Evolutionary conservation across 1,284 basidiomycete genomes (phyloP).

Genomic region (Austroboletus niveus): DNA sequence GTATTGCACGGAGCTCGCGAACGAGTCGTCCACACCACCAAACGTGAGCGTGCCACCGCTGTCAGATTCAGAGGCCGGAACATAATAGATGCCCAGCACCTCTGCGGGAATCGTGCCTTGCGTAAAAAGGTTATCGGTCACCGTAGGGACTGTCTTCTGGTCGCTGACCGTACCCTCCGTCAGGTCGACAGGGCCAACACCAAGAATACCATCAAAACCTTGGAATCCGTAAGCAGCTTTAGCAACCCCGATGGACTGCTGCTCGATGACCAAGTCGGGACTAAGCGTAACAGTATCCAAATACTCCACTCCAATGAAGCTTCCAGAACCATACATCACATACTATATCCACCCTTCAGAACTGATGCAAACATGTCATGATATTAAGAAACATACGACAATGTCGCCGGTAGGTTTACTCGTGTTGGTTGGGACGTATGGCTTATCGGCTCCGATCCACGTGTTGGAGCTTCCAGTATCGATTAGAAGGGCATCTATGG

Average conservation of each 20-base stretch:
- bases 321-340: conserved; percentile 51
- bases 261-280: conserved; percentile 40
- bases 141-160: conserved; percentile 35
- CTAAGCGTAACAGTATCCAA: conserved; percentile 48
- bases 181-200: conserved; percentile 52
- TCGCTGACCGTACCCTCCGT: conserved; percentile 36
- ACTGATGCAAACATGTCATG: background rate
- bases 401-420: conserved; percentile 42
- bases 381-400: conserved; percentile 30
- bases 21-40: conserved; percentile 45
- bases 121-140: conserved; percentile 43
- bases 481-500: conserved; percentile 22
- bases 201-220: conserved; percentile 54
- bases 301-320: conserved; percentile 50
- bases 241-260: conserved; percentile 56
- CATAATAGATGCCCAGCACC: conserved; percentile 49
- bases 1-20: conserved; percentile 41
- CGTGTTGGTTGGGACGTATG: conserved; percentile 41
- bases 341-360: conserved; percentile 7
- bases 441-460: conserved; percentile 33
- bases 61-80: conserved; percentile 35
- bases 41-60: conserved; percentile 47
- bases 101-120: conserved; percentile 44
- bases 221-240: conserved; percentile 36
- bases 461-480: conserved; percentile 38